These are phyloP conservation scores for Hansenula sp. DNA, from an alignment of 1,139 yeast species.

Conservation along the genomic window DNA sequence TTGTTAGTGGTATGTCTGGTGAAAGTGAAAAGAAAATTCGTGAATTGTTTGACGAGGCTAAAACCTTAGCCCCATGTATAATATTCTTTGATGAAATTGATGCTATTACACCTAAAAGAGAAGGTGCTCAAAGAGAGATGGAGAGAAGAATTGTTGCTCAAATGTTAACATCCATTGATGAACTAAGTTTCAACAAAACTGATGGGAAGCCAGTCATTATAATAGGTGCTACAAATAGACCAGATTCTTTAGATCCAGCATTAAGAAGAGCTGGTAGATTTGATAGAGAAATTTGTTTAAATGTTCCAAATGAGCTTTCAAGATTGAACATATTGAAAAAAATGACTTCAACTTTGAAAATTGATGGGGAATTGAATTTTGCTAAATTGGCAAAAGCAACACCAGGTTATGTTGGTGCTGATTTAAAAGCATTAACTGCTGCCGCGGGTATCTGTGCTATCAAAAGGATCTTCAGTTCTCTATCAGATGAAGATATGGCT, in stretches of 20 bases:
- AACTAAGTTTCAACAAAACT: constrained; percentile 79
- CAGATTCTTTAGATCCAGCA: constrained; percentile 95
- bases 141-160: constrained; percentile 97
- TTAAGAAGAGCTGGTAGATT: constrained; percentile 95
- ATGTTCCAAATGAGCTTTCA: constrained; percentile 87
- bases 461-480: constrained; percentile 68
- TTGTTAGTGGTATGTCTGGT: constrained; percentile 99
- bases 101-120: constrained; percentile 97
- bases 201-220: constrained; percentile 92
- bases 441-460: constrained; percentile 97
- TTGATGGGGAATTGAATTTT: constrained; percentile 71
- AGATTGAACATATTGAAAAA: constrained; percentile 73
- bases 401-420: constrained; percentile 99
- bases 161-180: constrained; percentile 90
- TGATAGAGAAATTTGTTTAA: constrained; percentile 89
- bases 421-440: constrained; percentile 85
- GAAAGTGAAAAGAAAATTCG: constrained; percentile 93
- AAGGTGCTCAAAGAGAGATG: constrained; percentile 98
- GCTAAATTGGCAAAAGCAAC: constrained; percentile 80
- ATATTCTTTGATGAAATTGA: constrained; percentile 95
- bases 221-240: constrained; percentile 96
- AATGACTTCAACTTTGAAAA: constrained; percentile 63
- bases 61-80: constrained; percentile 83
- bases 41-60: constrained; percentile 93
- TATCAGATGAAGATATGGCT: constrained; percentile 22